phyloP scores from a whole-genome alignment of 345 rosid genomes.

The Lumnitzera racemosa region DNA sequence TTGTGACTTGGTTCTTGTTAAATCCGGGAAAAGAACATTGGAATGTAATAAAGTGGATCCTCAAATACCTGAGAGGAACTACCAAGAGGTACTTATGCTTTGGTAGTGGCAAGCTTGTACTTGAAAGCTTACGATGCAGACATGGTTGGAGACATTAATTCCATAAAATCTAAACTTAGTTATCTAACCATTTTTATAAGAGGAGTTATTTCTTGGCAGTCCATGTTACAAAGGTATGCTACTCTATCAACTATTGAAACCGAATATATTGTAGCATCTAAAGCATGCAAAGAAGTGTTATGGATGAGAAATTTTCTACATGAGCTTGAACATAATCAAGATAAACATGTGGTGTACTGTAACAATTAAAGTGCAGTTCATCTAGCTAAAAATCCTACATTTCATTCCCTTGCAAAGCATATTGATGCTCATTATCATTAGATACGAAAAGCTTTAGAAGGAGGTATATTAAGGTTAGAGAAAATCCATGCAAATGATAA shows the following conservation, averaged over 20 bases:
- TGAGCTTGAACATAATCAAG: not conserved
- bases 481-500: not conserved
- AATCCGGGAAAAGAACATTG: not conserved
- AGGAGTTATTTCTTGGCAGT: not conserved
- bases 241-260: conserved; percentile 1
- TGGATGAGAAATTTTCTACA: conserved; percentile 4
- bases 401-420: not conserved
- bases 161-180: not conserved
- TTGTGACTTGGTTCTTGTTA: not conserved
- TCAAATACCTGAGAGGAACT: not conserved
- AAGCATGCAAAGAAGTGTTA: conserved; percentile 1
- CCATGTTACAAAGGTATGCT: not conserved
- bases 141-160: not conserved
- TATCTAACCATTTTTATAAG: conserved; percentile 1
- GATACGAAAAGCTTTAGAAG: not conserved
- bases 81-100: not conserved
- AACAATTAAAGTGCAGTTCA: not conserved
- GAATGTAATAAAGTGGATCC: conserved; percentile 4
- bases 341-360: not conserved
- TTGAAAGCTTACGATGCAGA: not conserved
- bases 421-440: not conserved
- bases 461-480: not conserved
- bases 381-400: not conserved
- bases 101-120: not conserved
- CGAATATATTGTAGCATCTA: not conserved